These are phyloP conservation scores for Mycena haematopus DNA, from an alignment of 768 basidiomycete genomes.

Conservation along the genomic window DNA sequence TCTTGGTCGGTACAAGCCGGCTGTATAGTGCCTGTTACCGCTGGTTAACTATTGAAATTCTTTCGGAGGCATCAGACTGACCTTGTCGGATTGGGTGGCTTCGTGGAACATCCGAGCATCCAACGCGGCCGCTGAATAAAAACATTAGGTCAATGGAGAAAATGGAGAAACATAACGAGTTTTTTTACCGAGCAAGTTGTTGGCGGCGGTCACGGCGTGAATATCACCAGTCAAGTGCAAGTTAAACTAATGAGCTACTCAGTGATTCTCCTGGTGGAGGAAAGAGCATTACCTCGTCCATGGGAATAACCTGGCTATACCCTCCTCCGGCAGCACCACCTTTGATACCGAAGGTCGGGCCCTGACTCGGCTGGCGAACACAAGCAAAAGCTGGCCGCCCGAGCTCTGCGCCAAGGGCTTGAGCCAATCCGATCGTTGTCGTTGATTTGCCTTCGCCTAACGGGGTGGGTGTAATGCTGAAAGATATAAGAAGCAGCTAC, in stretches of 20 bases:
- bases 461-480: slow-evolving; percentile 93
- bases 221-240: slow-evolving; percentile 96
- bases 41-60: not conserved
- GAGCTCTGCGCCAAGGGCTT: slow-evolving; percentile 94
- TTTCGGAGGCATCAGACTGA: slow-evolving; percentile 29
- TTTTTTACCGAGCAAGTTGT: slow-evolving; percentile 84
- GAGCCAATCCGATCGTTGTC: slow-evolving; percentile 95
- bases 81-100: slow-evolving; percentile 93
- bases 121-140: slow-evolving; percentile 84
- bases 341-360: slow-evolving; percentile 99
- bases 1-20: slow-evolving; percentile 91
- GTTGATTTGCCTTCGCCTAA: slow-evolving; percentile 99
- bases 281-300: slow-evolving; percentile 79
- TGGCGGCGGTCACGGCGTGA: slow-evolving; percentile 96
- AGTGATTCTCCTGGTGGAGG: slow-evolving; percentile 5
- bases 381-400: slow-evolving; percentile 94
- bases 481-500: not conserved
- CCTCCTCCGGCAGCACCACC: slow-evolving; percentile 98
- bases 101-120: slow-evolving; percentile 99
- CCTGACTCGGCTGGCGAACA: slow-evolving; percentile 97
- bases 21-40: slow-evolving; percentile 75
- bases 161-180: not conserved
- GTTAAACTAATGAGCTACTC: slow-evolving; percentile 71
- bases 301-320: slow-evolving; percentile 98
- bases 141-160: slow-evolving; percentile 14